Evolutionary conservation across 257 asterid species (phyloP).

Genomic region (Prunella vulgaris): DNA sequence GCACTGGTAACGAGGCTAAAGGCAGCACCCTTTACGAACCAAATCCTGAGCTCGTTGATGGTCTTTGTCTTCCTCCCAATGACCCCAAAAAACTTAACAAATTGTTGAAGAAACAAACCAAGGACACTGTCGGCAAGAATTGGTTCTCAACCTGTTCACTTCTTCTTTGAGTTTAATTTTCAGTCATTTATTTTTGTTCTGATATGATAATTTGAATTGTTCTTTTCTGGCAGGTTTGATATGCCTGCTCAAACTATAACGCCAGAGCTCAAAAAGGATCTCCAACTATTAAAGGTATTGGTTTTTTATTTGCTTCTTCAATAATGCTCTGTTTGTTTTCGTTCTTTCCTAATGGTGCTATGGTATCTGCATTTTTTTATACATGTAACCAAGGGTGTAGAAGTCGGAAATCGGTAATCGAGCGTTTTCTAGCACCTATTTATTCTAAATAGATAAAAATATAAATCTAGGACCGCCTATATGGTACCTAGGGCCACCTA

Average conservation of each 20-base stretch:
- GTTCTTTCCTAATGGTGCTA: too few relatives aligned
- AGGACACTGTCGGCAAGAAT: constrained; percentile 83
- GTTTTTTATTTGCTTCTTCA: neutral
- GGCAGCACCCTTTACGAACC: constrained; percentile 36
- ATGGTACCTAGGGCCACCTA: too few relatives aligned
- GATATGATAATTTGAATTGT: neutral
- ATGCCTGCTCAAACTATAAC: constrained; percentile 89
- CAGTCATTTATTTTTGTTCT: neutral
- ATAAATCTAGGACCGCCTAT: too few relatives aligned
- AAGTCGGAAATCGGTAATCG: too few relatives aligned
- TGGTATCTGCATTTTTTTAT: neutral
- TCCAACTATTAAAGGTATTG: constrained; percentile 70
- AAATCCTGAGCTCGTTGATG: constrained; percentile 63
- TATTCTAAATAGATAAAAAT: too few relatives aligned
- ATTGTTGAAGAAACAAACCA: constrained; percentile 55
- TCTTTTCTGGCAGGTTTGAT: constrained; percentile 68
- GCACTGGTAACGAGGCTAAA: neutral
- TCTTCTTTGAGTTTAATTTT: neutral
- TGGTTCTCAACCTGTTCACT: constrained; percentile 37
- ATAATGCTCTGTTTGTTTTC: neutral
- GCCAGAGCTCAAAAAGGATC: constrained; percentile 83
- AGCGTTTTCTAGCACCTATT: too few relatives aligned
- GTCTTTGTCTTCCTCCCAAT: constrained; percentile 79
- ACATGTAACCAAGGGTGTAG: too few relatives aligned
- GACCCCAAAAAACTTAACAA: constrained; percentile 71